Conservation (phyloP, 1,284 basidiomycete species). For the Cystobasidium slooffiae region DNA sequence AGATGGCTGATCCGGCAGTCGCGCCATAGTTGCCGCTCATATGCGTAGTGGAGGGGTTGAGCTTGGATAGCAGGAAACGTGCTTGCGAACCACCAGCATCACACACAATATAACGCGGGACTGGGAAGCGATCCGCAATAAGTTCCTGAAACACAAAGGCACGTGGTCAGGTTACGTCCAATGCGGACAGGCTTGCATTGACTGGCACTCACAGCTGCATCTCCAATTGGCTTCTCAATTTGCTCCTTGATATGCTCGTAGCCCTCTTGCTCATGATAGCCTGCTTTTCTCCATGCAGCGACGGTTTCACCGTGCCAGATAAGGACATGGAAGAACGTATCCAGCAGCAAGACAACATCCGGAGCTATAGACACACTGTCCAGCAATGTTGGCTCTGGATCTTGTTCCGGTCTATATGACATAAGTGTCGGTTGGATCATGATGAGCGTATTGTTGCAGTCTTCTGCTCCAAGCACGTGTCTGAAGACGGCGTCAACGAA, state of each 20-base stretch:
- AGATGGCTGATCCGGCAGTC: slow-evolving; percentile 82
- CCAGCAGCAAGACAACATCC: slow-evolving; percentile 95
- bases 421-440: slow-evolving; percentile 99
- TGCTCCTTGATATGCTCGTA: slow-evolving; percentile 98
- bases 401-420: slow-evolving; percentile 93
- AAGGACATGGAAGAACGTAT: slow-evolving; percentile 99
- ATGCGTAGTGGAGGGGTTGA: slow-evolving; percentile 98
- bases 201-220: slow-evolving; percentile 59
- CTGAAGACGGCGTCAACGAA: slow-evolving; percentile 58
- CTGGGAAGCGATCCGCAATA: slow-evolving; percentile 91
- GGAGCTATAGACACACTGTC: slow-evolving; percentile 98
- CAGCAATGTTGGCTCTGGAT: slow-evolving; percentile 89
- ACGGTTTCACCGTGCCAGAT: slow-evolving; percentile 99
- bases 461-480: slow-evolving; percentile 94
- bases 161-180: too few relatives aligned
- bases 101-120: slow-evolving; percentile 96
- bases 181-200: background rate
- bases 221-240: slow-evolving; percentile 74
- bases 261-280: slow-evolving; percentile 98
- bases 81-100: slow-evolving; percentile 98
- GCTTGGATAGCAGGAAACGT: slow-evolving; percentile 91
- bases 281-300: slow-evolving; percentile 98
- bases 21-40: slow-evolving; percentile 79
- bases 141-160: too few relatives aligned
- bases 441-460: slow-evolving; percentile 98